phyloP scores from a whole-genome alignment of 1,284 basidiomycete species.

The Tetrapyrgos nigripes region DNA sequence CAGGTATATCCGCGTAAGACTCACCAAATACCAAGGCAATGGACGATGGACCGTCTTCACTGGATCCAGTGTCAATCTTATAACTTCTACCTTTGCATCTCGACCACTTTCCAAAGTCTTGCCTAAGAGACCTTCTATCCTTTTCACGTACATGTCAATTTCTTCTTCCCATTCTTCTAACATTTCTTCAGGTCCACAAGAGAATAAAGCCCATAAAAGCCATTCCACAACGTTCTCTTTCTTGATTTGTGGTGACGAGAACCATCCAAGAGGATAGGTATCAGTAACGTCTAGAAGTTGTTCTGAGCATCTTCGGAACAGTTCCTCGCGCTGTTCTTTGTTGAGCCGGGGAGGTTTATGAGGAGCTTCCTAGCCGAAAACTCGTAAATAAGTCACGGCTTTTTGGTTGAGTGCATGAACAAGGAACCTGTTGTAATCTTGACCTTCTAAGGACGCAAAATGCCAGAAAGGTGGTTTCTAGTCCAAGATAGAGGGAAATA shows the following conservation, averaged over 20 bases:
- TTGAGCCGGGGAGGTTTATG: conserved; percentile 47
- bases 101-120: conserved; percentile 45
- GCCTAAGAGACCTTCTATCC: conserved; percentile 44
- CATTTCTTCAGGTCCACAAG: conserved; percentile 36
- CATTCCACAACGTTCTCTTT: conserved; percentile 63
- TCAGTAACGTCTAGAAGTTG: conserved; percentile 27
- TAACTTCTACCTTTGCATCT: conserved; percentile 44
- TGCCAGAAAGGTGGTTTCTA: conserved; percentile 53
- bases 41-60: conserved; percentile 61
- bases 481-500: conserved; percentile 40
- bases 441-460: conserved; percentile 55
- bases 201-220: conserved; percentile 71
- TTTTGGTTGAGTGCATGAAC: neutral
- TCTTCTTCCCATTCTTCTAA: conserved; percentile 55
- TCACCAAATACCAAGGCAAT: conserved; percentile 65
- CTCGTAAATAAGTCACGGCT: conserved; percentile 12
- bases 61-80: conserved; percentile 62
- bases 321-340: conserved; percentile 48
- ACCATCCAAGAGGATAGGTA: conserved; percentile 59
- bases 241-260: conserved; percentile 45
- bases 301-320: conserved; percentile 56
- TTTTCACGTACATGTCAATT: conserved; percentile 49
- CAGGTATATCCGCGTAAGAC: conserved; percentile 27
- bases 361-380: conserved; percentile 45
- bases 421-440: conserved; percentile 54